Conservation (phyloP, 73 alveolate genomes). For the Paraurostyla sp. region DNA sequence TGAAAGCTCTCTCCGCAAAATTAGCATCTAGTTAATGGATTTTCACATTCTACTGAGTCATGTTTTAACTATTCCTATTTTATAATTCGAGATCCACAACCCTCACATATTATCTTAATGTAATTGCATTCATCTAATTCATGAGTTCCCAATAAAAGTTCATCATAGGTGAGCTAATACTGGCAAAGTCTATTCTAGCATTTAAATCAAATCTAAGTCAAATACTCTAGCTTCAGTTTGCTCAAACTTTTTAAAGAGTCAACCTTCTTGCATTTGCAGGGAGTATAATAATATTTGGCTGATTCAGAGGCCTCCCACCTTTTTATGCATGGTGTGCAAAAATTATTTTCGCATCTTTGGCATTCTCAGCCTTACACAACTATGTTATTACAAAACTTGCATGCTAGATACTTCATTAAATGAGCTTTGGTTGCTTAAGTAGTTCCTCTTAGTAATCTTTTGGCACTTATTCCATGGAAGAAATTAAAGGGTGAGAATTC, state of each 20-base stretch:
- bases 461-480: slow-evolving; percentile 27
- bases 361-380: slow-evolving; percentile 37
- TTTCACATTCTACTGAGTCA: slow-evolving; percentile 6
- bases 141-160: slow-evolving; percentile 25
- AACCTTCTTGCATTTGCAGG: slow-evolving; percentile 19
- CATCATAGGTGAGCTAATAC: slow-evolving; percentile 21
- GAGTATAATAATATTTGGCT: slow-evolving; percentile 13
- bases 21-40: slow-evolving; percentile 1
- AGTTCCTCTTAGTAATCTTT: slow-evolving; percentile 14
- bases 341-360: not conserved
- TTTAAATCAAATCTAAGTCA: not conserved
- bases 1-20: not conserved
- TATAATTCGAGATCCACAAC: slow-evolving; percentile 28
- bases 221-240: not conserved
- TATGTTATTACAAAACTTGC: slow-evolving; percentile 3
- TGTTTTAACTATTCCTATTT: slow-evolving; percentile 20
- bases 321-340: slow-evolving; percentile 30
- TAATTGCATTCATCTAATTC: slow-evolving; percentile 32
- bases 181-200: slow-evolving; percentile 9
- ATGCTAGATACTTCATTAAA: not conserved
- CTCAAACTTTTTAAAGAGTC: not conserved
- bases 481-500: slow-evolving; percentile 47
- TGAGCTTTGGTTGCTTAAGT: not conserved
- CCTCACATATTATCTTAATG: slow-evolving; percentile 37
- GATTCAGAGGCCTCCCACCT: slow-evolving; percentile 49